Base-by-base conservation (phyloP, 202 grass and related monocot species). In the Schoenoplectus tabernaemontani region DNA sequence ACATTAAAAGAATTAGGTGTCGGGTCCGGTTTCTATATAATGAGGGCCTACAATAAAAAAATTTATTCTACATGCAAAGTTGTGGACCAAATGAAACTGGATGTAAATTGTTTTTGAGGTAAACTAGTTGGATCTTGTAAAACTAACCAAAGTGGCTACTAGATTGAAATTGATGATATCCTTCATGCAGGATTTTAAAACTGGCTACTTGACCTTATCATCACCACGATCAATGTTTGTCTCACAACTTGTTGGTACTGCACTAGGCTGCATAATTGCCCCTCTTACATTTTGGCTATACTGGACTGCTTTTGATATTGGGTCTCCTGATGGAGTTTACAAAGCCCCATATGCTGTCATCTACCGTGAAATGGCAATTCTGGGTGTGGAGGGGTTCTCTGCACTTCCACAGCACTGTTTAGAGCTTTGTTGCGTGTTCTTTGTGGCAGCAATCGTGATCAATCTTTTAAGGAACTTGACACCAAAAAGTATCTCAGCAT, bases 201-300 rank as follows among this genome's bases (percentile, higher is more conserved):
- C 95, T 2, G 95, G 95, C 10, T 92, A 97, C 65, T 84, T 97
- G 44, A 97, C 91, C 32, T 86, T 94, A 26, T 92, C 91, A 9
- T 97, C 95, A 48, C 95, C 95, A 9, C 87, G 87, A 78, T 97
- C 95, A 50, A 97, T 94, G 95, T 97, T 97, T 66, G 89, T 97
- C 47, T 97, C 95, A 1, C 95, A 94, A 80, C 62, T 97, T 73
- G 90, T 94, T 7, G 95, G 91, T 75, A 98, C 95, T 0, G 89
- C 86, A n/a, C 85, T 98, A 48, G 95, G 95, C 24, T 98, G 95
- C 7, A 5, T 94, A 60, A 92, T 94, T 71, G 91, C 95, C 15
- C 95, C 95, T 76, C 87, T 98, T 46, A 92, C 95, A 8, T 98
- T 98, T 85, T 98, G 91, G 95, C 77, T 98, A 36, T 98, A 89